A percentile compares a stretch with the other conserved stretches of the same genome.
Conservation (phyloP, 2,329 filamentous ascomycete genomes). For the Neofusicoccum sp. region DNA sequence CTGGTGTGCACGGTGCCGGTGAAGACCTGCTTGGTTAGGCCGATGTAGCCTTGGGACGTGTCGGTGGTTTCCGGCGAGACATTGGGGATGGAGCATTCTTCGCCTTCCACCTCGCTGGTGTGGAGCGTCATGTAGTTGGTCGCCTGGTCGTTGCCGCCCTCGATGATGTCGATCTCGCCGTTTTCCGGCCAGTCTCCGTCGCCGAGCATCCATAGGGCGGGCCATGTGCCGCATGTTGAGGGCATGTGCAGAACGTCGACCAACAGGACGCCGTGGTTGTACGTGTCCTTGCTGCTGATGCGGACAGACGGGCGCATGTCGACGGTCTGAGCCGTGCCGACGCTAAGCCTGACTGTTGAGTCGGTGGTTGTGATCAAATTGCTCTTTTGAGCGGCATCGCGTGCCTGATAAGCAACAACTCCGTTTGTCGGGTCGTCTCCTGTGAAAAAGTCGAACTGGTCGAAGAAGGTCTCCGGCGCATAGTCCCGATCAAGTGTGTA, state of each 20-base stretch:
- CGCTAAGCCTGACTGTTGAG: conserved; percentile 40
- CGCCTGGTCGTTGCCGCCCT: conserved; percentile 37
- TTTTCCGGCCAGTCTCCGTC: conserved; percentile 32
- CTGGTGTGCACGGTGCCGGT: conserved; percentile 51
- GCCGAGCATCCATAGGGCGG: conserved; percentile 38
- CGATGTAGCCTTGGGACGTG: neutral
- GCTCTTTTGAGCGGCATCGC: neutral
- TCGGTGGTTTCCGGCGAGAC: neutral
- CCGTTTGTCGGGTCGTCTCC: conserved; percentile 48
- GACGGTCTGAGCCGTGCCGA: conserved; percentile 40
- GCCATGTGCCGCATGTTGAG: conserved; percentile 36
- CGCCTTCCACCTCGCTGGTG: conserved; percentile 29
- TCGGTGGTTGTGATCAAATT: conserved; percentile 31
- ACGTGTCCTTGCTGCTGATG: conserved; percentile 34
- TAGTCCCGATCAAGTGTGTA: conserved; percentile 46
- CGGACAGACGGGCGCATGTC: conserved; percentile 32
- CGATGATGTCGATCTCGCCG: conserved; percentile 42
- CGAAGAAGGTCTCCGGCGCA: conserved; percentile 46
- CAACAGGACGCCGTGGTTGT: conserved; percentile 36
- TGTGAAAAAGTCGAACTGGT: conserved; percentile 46
- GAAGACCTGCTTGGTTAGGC: neutral
- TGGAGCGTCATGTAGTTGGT: conserved; percentile 38
- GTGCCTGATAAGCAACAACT: conserved; percentile 42
- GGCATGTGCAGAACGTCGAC: conserved; percentile 40
- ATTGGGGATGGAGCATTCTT: conserved; percentile 22